Conservation (phyloP, 306 rosid species). For the Rubus parviflorus region DNA sequence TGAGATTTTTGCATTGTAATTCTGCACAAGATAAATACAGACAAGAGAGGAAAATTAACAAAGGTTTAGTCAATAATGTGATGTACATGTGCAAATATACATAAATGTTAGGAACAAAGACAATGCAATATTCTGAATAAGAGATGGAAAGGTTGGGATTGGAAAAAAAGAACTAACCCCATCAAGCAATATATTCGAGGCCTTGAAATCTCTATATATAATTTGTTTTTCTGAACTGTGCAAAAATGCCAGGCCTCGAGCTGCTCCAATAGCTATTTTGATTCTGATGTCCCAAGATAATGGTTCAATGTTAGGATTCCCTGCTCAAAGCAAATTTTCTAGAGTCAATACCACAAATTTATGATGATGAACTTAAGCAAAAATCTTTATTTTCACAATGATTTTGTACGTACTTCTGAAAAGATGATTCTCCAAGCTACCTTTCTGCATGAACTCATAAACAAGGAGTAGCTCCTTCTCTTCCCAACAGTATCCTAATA, state of each 20-base stretch:
- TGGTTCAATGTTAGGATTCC: slow-evolving; percentile 44
- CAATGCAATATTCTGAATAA: not conserved
- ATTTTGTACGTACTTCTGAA: slow-evolving; percentile 74
- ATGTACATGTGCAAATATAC: no score
- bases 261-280: slow-evolving; percentile 80
- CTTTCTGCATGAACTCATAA: slow-evolving; percentile 80
- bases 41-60: not conserved
- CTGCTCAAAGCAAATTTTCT: slow-evolving; percentile 34
- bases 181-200: slow-evolving; percentile 89
- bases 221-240: slow-evolving; percentile 69
- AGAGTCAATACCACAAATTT: slow-evolving; percentile 11
- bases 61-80: no score
- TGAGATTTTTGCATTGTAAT: slow-evolving; percentile 72
- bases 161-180: slow-evolving; percentile 48
- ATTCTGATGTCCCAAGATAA: slow-evolving; percentile 75
- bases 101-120: slow-evolving; percentile 9
- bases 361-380: not conserved
- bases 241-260: slow-evolving; percentile 80
- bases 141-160: not conserved
- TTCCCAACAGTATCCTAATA: slow-evolving; percentile 77
- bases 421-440: slow-evolving; percentile 92
- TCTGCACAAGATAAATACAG: slow-evolving; percentile 36
- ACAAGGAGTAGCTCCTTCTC: slow-evolving; percentile 76
- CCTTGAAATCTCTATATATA: slow-evolving; percentile 89
- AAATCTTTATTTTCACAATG: not conserved